Evolutionary conservation across 148 eudicot genomes (phyloP), one percentile per base, ranked within the genome.

Genomic region (Simmondsia chinensis): DNA sequence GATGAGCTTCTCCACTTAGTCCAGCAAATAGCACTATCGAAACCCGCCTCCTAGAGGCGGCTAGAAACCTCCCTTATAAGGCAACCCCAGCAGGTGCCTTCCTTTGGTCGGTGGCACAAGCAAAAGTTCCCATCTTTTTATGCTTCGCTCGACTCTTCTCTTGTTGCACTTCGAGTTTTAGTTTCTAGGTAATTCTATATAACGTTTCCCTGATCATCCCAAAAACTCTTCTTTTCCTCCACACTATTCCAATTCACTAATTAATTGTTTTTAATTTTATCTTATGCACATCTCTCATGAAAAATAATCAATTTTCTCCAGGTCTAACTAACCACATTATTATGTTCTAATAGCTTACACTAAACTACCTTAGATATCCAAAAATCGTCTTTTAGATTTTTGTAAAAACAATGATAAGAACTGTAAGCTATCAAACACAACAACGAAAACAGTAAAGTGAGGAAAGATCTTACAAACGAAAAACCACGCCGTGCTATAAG

Each of bases 1-100:
- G 77, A 57, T 3, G 94, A 76, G 44, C 76, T 79, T 39, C 70
- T 74, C 99, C 99, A 91, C 44, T 91, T 85, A 7, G 99, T 68
- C 52, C 66, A 81, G 76, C 95, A 85, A 57, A 85, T 57, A 12
- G 95, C 88, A 26, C 73, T 48, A 29, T 82, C 57, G 37, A 57
- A 79, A 11, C 83, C 94, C 18, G 77, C 69, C 29, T 59, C 71
- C 14, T 59, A 64, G 9, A 91, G 73, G 21, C 79, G 71, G 11
- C 58, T 39, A 37, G 75, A 71, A 5, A 78, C 54, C 39, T 69
- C 76, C 39, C 52, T 59, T 68, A 77, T 77, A 9, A 80, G 64
- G 43, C 96, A 88, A 20, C 35, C 64, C 54, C 75, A 73, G 68
- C 95, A 80, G 29, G 60, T 61, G 3, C 1, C 35, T 54, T 9